Evolutionary conservation across 2,329 filamentous ascomycete species (phyloP).

Genomic region (Bipolaris gigantea): DNA sequence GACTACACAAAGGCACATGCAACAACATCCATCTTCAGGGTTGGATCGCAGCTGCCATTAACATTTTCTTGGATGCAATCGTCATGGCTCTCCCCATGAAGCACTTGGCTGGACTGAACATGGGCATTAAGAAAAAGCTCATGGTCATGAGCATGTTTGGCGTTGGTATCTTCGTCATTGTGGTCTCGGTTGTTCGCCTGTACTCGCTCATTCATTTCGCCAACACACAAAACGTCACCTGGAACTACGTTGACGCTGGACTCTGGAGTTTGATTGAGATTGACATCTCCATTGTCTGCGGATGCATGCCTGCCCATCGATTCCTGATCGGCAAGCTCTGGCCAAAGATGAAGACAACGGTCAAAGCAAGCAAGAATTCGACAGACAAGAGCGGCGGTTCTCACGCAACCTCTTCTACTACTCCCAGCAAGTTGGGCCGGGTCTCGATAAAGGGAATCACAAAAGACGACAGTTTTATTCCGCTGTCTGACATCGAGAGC

Average conservation of each 20-base stretch:
- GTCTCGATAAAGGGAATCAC: conserved; percentile 23
- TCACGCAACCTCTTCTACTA: neutral
- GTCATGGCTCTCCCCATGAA: conserved; percentile 40
- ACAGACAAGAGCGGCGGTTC: conserved; percentile 5
- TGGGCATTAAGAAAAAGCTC: conserved; percentile 39
- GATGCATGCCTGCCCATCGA: conserved; percentile 45
- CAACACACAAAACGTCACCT: conserved; percentile 45
- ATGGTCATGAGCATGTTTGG: conserved; percentile 43
- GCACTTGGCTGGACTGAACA: conserved; percentile 34
- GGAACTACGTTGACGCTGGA: conserved; percentile 45
- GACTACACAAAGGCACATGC: conserved; percentile 31
- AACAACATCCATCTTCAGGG: conserved; percentile 40
- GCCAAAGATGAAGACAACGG: conserved; percentile 19
- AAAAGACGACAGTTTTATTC: conserved; percentile 24
- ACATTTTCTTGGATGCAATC: conserved; percentile 34
- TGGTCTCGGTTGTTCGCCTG: conserved; percentile 48
- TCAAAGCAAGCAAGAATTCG: conserved; percentile 9
- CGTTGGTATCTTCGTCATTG: conserved; percentile 46
- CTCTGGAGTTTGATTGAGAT: conserved; percentile 48
- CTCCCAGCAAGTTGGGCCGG: conserved; percentile 3
- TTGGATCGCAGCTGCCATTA: conserved; percentile 37
- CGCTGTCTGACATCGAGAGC: conserved; percentile 25
- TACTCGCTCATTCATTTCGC: conserved; percentile 48
- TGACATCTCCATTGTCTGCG: conserved; percentile 40
- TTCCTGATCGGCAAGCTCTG: conserved; percentile 18